Conservation (phyloP, 805 yeast genomes). For the Suhomyces kilbournensis region DNA sequence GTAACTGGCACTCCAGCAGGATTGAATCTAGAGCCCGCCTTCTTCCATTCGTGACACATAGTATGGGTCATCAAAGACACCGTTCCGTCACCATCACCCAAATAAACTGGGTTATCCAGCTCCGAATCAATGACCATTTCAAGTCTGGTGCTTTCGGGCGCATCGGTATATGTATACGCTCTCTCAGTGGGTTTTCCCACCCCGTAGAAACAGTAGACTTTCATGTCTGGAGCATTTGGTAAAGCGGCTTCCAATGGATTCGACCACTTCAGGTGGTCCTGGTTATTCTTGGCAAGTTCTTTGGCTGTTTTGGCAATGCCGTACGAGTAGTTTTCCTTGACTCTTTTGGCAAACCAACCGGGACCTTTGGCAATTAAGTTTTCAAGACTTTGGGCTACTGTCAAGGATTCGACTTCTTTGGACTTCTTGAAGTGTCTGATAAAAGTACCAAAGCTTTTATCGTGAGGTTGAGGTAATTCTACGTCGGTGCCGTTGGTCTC, state of each 20-base stretch:
- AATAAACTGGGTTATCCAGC: slow-evolving; percentile 59
- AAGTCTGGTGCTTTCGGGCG: slow-evolving; percentile 50
- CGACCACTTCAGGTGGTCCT: slow-evolving; percentile 81
- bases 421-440: slow-evolving; percentile 7
- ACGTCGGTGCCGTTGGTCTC: slow-evolving; percentile 15
- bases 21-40: slow-evolving; percentile 60
- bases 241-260: slow-evolving; percentile 90
- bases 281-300: slow-evolving; percentile 63
- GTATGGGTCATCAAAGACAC: slow-evolving; percentile 82
- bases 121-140: slow-evolving; percentile 71
- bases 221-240: slow-evolving; percentile 92
- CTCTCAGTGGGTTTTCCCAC: slow-evolving; percentile 97
- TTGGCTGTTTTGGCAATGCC: slow-evolving; percentile 64
- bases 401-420: slow-evolving; percentile 45
- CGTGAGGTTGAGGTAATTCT: slow-evolving; percentile 16
- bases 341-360: slow-evolving; percentile 67
- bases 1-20: slow-evolving; percentile 75
- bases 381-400: slow-evolving; percentile 67
- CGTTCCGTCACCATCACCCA: slow-evolving; percentile 97
- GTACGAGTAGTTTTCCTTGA: slow-evolving; percentile 67
- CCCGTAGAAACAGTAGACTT: slow-evolving; percentile 87
- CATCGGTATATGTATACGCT: slow-evolving; percentile 77
- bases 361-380: slow-evolving; percentile 65
- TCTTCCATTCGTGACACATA: slow-evolving; percentile 90
- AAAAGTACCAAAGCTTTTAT: slow-evolving; percentile 13